phyloP scores from a whole-genome alignment of 2,329 filamentous ascomycete species.

The Colletotrichum graminicola region DNA sequence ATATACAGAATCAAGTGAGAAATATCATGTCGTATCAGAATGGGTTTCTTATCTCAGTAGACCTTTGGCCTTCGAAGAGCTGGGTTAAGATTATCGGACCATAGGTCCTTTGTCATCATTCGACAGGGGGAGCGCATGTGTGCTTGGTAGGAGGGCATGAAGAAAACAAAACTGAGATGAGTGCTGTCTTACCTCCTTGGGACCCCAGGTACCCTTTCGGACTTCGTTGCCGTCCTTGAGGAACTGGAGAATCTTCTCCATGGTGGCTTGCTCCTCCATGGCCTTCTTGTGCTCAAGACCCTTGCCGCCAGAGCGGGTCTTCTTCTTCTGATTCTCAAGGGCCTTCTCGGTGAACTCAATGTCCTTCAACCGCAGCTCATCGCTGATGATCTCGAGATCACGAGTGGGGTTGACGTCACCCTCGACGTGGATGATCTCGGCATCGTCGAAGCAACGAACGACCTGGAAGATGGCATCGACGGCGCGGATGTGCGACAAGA shows the following conservation, averaged over 20 bases:
- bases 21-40: slow-evolving; percentile 40
- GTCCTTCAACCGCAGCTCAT: slow-evolving; percentile 97
- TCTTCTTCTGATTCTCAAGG: slow-evolving; percentile 91
- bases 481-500: slow-evolving; percentile 98
- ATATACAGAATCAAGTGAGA: slow-evolving; percentile 43
- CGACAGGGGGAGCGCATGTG: slow-evolving; percentile 52
- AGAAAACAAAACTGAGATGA: slow-evolving; percentile 44
- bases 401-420: slow-evolving; percentile 96
- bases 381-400: slow-evolving; percentile 95
- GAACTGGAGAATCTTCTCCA: slow-evolving; percentile 88
- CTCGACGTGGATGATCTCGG: slow-evolving; percentile 99
- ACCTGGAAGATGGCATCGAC: slow-evolving; percentile 99
- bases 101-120: slow-evolving; percentile 99
- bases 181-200: slow-evolving; percentile 87
- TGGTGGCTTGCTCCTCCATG: slow-evolving; percentile 91
- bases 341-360: slow-evolving; percentile 99
- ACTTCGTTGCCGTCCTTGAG: slow-evolving; percentile 93
- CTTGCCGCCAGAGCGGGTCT: slow-evolving; percentile 93
- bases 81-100: slow-evolving; percentile 95
- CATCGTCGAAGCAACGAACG: slow-evolving; percentile 97
- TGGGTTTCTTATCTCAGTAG: slow-evolving; percentile 81
- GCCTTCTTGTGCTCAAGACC: slow-evolving; percentile 98
- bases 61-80: slow-evolving; percentile 97
- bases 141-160: not conserved
- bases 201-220: slow-evolving; percentile 87